Evolutionary conservation across 805 yeast species (phyloP).

Genomic region (Metschnikowia cerradonensis): DNA sequence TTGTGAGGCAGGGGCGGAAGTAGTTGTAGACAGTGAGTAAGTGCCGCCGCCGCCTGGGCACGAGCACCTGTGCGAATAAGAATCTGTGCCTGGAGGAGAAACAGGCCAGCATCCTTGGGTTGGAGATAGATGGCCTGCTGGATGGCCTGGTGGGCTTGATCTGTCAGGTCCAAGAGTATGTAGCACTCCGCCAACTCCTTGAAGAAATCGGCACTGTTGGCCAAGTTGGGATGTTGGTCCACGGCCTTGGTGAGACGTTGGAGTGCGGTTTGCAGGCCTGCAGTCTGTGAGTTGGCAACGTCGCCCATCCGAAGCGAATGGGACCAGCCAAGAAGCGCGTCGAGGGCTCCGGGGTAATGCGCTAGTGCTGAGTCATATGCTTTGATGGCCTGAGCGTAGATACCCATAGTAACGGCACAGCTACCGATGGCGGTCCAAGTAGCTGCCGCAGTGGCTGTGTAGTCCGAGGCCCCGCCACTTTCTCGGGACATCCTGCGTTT

Average conservation of each 20-base stretch:
- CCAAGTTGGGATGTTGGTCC: constrained; percentile 34
- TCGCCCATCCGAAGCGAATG: constrained; percentile 39
- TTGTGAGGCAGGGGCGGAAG: constrained; percentile 30
- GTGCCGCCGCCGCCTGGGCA: constrained; percentile 44
- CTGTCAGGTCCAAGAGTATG: constrained; percentile 41
- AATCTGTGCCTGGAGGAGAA: constrained; percentile 49
- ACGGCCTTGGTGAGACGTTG: constrained; percentile 38
- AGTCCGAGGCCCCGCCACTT: not conserved
- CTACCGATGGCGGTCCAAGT: constrained; percentile 48
- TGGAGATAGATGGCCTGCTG: constrained; percentile 38
- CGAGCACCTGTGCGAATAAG: constrained; percentile 41
- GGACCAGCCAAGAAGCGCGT: constrained; percentile 43
- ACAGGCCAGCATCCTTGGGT: constrained; percentile 42
- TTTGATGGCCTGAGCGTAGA: constrained; percentile 36
- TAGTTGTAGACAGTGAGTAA: constrained; percentile 42
- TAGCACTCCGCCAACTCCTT: constrained; percentile 53
- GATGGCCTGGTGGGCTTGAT: constrained; percentile 49
- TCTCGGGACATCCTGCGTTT: constrained; percentile 7
- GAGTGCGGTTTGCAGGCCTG: constrained; percentile 39
- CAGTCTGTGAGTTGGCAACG: constrained; percentile 32
- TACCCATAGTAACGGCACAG: constrained; percentile 42
- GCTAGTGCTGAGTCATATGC: constrained; percentile 42
- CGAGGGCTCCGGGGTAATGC: constrained; percentile 37
- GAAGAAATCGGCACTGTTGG: constrained; percentile 39
- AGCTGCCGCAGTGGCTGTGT: constrained; percentile 23